Conservation (phyloP, 805 yeast genomes). For the Vanderwaltozyma polyspora region DNA sequence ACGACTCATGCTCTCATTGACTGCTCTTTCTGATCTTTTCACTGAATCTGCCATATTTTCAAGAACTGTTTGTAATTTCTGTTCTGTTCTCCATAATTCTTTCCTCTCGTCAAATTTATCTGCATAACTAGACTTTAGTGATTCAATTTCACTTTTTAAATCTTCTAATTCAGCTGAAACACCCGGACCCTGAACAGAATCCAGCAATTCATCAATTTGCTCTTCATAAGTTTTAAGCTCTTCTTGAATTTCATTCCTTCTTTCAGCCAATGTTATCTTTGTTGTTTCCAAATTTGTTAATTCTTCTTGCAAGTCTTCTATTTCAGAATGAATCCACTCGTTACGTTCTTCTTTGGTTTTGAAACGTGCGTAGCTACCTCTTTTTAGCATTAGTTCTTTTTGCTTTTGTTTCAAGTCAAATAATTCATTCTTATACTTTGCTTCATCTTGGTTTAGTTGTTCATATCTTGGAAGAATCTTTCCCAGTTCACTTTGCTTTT, state of each 20-base stretch:
- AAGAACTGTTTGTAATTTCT: conserved; percentile 44
- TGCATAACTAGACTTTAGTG: conserved; percentile 32
- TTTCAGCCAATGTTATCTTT: conserved; percentile 9
- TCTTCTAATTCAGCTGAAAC: conserved; percentile 25
- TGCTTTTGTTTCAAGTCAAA: conserved; percentile 39
- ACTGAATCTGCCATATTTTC: conserved; percentile 48
- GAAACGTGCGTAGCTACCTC: conserved; percentile 57
- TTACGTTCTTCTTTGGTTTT: conserved; percentile 47
- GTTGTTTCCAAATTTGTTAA: conserved; percentile 15
- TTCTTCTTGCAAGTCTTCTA: conserved; percentile 28
- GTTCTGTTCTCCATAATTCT: conserved; percentile 68
- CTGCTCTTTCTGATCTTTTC: conserved; percentile 43
- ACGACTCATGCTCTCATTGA: conserved; percentile 68
- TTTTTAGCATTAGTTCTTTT: conserved; percentile 54
- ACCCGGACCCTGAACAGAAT: conserved; percentile 29
- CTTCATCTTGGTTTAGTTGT: conserved; percentile 32
- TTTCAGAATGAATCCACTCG: conserved; percentile 49
- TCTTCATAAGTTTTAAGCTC: conserved; percentile 15
- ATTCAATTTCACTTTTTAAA: conserved; percentile 20
- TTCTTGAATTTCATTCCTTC: conserved; percentile 9
- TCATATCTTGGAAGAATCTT: conserved; percentile 33
- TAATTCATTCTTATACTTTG: conserved; percentile 23
- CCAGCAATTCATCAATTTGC: conserved; percentile 27
- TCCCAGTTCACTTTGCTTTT: conserved; percentile 30
- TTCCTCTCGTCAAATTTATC: conserved; percentile 56